Base-by-base conservation (phyloP, 768 basidiomycete species). In the Pholiota microspora region DNA sequence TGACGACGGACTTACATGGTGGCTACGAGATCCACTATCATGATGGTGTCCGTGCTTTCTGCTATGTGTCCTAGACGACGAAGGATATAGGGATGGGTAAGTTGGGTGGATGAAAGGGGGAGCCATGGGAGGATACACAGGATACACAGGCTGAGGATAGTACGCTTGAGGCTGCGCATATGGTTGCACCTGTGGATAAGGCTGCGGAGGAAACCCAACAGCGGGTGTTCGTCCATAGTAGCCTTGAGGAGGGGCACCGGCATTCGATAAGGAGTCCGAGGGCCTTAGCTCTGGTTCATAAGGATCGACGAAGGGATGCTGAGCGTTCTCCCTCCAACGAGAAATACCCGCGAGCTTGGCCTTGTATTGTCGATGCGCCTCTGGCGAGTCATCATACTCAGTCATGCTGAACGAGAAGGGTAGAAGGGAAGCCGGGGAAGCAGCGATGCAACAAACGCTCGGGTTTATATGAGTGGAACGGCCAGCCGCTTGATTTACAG, bases 41-140 rank as follows among this genome's bases (percentile, higher is more conserved):
- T 51, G 51, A 40, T 51, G 51, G 21, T 51, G 51, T 40, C 51
- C 51, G 13, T 51, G 31, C 13, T 18, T 36, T 7, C 51, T 16
- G 4, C 51, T 51, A n/a, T 28, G 42, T 35, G 31, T 51, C 18
- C 27, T 51, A 3, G 49, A 51, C n/a, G 49, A 40, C n/a, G 36
- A 16, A 3, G n/a, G 5, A 31, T 51, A 29, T 18, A 15, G 27
- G n/a, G 36, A 32, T 1, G 12, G 15, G 38, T 31, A 27, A 2
- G 35, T 28, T 15, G 13, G 51, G 16, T 29, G 16, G 15, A 35
- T 15, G 25, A 7, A 18, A 1, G 36, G 35, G 35, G 35, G 49
- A 3, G 27, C 27, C 16, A 28, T 16, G 9, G 51, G 51, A 9
- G 25, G 25, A 44, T 51, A 44, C 18, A n/a, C 35, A 24, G 49